Conservation (phyloP, 139 green algal species). For the Dunaliella primolecta region DNA sequence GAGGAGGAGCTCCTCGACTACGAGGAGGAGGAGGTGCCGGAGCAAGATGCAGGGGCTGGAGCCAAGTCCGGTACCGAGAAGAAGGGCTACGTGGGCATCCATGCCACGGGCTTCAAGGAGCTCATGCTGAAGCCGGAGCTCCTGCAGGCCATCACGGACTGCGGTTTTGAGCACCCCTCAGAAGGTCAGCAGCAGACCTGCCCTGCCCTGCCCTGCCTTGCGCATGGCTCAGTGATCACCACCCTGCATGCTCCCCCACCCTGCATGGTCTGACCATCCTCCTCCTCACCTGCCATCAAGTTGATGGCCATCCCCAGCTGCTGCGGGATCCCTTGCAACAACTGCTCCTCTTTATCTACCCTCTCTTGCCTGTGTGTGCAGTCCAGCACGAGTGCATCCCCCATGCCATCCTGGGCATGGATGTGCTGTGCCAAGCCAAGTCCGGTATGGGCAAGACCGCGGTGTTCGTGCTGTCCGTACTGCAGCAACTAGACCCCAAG, state of each 20-base stretch:
- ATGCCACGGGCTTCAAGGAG: conserved; percentile 96
- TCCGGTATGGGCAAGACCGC: conserved; percentile 99
- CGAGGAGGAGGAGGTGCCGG: conserved; percentile 44
- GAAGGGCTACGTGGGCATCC: conserved; percentile 96
- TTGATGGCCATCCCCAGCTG: too few relatives aligned
- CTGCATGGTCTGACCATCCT: too few relatives aligned
- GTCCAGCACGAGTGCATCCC: conserved; percentile 99
- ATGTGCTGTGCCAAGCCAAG: conserved; percentile 99
- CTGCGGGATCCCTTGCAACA: too few relatives aligned
- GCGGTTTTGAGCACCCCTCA: conserved; percentile 98
- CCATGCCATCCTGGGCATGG: conserved; percentile 95
- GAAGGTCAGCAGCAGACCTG: conserved; percentile 92
- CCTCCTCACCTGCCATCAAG: too few relatives aligned
- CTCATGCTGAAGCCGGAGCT: conserved; percentile 94
- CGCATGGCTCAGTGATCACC: too few relatives aligned
- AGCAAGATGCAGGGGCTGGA: conserved; percentile 44
- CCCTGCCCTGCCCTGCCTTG: background rate
- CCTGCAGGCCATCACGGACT: conserved; percentile 92
- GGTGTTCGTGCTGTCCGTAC: conserved; percentile 97
- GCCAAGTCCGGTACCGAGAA: conserved; percentile 63
- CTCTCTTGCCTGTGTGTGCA: conserved; percentile 41
- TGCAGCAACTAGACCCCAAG: conserved; percentile 91
- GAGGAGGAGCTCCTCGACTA: conserved; percentile 22
- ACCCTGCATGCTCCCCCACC: too few relatives aligned
- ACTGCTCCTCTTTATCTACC: background rate